Percentiles rank a stretch among this genome's conserved stretches.
phyloP scores from a whole-genome alignment of 1,139 yeast genomes.

The Candida sp. region DNA sequence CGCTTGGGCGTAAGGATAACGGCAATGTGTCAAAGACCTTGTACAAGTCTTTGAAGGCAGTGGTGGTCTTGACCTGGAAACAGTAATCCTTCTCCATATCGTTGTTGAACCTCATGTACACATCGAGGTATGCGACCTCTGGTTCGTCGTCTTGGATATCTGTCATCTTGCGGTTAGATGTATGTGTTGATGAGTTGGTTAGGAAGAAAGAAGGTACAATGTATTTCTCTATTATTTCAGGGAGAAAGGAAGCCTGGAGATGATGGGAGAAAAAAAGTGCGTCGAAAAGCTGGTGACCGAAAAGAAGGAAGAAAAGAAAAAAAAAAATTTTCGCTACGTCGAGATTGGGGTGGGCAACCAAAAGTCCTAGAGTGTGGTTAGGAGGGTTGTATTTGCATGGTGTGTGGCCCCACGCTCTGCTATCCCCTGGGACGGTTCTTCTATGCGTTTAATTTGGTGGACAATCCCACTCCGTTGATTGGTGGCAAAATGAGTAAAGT shows the following conservation, averaged over 20 bases:
- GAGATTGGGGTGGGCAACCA: neutral
- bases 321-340: neutral
- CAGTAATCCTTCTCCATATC: slow-evolving; percentile 91
- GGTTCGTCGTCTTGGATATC: slow-evolving; percentile 10
- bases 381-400: neutral
- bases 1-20: slow-evolving; percentile 77
- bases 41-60: slow-evolving; percentile 61
- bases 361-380: neutral
- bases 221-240: neutral
- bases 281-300: neutral
- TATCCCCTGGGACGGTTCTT: no score
- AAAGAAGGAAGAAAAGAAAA: neutral
- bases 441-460: no score
- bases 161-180: neutral
- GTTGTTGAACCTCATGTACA: slow-evolving; percentile 83
- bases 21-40: slow-evolving; percentile 71
- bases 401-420: no score
- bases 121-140: slow-evolving; percentile 50
- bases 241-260: slow-evolving; percentile 2
- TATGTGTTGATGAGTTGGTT: neutral
- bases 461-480: no score
- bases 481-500: no score
- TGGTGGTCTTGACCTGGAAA: slow-evolving; percentile 66
- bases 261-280: neutral
- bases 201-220: no score